Percentiles rank a stretch among this genome's conserved stretches.
Conservation (phyloP, 73 alveolate species). For the Tetrahymena elliotti region DNA sequence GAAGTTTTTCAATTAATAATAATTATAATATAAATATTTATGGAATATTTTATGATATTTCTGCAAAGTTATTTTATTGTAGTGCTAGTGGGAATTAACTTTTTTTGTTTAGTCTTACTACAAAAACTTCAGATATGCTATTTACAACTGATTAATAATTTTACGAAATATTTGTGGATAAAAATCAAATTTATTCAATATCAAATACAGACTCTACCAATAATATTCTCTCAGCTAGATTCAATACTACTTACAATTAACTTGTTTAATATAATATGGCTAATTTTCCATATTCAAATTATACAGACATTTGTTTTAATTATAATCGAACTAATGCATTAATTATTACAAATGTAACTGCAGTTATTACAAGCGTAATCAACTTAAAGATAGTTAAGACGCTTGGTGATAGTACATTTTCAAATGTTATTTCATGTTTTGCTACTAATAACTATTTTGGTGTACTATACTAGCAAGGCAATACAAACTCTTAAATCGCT, state of each 20-base stretch:
- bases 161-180: background rate
- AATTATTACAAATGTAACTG: background rate
- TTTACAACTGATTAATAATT: background rate
- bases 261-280: background rate
- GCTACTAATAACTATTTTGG: background rate
- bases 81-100: background rate
- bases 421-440: background rate
- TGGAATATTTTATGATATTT: background rate
- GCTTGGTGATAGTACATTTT: background rate
- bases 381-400: background rate
- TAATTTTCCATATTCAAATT: background rate
- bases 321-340: background rate
- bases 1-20: background rate
- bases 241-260: background rate
- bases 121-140: background rate
- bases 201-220: background rate
- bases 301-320: background rate
- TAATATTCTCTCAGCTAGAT: background rate
- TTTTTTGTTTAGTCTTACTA: background rate
- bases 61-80: background rate
- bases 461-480: background rate
- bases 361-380: background rate
- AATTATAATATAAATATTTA: background rate
- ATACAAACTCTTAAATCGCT: background rate
- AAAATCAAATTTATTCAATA: background rate